phyloP scores from a whole-genome alignment of 2,329 filamentous ascomycete genomes.

The Cordyceps militaris region DNA sequence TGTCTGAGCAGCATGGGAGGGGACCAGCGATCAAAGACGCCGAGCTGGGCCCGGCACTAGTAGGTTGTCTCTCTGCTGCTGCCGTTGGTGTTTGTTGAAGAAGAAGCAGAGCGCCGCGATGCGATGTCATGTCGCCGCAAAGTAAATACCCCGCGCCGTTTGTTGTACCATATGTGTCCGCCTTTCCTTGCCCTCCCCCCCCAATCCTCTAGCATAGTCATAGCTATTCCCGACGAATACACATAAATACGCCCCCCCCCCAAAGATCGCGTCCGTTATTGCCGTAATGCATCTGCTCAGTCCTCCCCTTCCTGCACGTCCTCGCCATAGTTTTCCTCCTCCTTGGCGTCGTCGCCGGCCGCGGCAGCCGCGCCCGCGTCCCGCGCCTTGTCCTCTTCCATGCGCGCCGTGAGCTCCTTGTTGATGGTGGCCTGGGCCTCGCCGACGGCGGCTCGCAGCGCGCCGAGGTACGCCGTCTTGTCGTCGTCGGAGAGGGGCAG shows the following conservation, averaged over 20 bases:
- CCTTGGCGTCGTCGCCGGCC: slow-evolving; percentile 45
- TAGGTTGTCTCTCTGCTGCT: slow-evolving; percentile 14
- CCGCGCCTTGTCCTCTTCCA: slow-evolving; percentile 62
- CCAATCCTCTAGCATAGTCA: background rate
- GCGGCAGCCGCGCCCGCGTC: slow-evolving; percentile 28
- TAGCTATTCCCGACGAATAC: background rate
- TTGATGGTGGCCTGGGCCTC: slow-evolving; percentile 62
- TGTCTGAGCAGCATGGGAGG: slow-evolving; percentile 51
- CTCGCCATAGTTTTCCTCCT: slow-evolving; percentile 80
- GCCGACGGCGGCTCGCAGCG: slow-evolving; percentile 50
- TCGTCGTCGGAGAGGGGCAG: slow-evolving; percentile 34
- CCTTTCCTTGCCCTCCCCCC: background rate
- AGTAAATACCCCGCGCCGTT: slow-evolving; percentile 12
- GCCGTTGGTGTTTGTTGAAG: background rate
- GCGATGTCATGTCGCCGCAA: slow-evolving; percentile 3
- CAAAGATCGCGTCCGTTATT: background rate
- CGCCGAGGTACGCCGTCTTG: slow-evolving; percentile 53
- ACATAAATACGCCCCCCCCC: too few species aligned
- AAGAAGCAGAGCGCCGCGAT: background rate
- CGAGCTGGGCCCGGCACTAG: slow-evolving; percentile 31
- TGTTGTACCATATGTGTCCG: background rate
- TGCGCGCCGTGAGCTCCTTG: slow-evolving; percentile 61
- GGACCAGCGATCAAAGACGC: slow-evolving; percentile 18
- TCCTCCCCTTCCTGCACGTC: slow-evolving; percentile 64
- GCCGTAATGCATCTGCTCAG: slow-evolving; percentile 15